A percentile compares a stretch with the other conserved stretches of the same genome.
These are phyloP conservation scores for Hemisphaericaspora lyxosophila DNA, from an alignment of 1,139 yeast genomes.

Conservation along the genomic window DNA sequence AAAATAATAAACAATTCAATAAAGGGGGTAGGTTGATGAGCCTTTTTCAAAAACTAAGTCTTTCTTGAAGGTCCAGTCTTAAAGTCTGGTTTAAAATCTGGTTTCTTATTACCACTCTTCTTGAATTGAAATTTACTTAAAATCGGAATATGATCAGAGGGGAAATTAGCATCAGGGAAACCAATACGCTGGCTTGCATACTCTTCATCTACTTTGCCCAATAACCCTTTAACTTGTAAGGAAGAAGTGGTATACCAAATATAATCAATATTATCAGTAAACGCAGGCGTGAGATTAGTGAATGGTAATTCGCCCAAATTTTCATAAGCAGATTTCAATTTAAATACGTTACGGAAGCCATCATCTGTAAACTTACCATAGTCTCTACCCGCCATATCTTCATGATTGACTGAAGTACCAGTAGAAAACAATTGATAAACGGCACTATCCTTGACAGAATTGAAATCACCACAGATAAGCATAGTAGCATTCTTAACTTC, in stretches of 20 bases:
- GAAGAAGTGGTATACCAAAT: conserved; percentile 87
- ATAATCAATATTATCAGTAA: conserved; percentile 91
- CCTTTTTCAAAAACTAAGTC: conserved; percentile 25
- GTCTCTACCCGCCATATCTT: conserved; percentile 80
- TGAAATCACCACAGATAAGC: conserved; percentile 92
- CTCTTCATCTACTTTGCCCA: conserved; percentile 80
- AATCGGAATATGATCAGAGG: conserved; percentile 91
- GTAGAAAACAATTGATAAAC: conserved; percentile 86
- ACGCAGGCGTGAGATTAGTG: conserved; percentile 90
- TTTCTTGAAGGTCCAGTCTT: conserved; percentile 52
- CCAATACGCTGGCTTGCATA: conserved; percentile 81
- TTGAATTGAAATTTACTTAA: conserved; percentile 74
- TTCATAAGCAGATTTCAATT: conserved; percentile 82
- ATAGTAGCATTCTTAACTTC: conserved; percentile 70
- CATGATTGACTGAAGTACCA: conserved; percentile 72
- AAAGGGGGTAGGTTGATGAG: neutral
- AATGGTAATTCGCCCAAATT: conserved; percentile 87
- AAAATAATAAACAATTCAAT: conserved; percentile 1
- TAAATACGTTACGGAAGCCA: conserved; percentile 80
- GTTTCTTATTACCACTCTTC: conserved; percentile 40
- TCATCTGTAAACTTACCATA: conserved; percentile 91
- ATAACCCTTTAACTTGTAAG: conserved; percentile 77
- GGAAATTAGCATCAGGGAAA: conserved; percentile 90
- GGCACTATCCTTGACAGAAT: conserved; percentile 83
- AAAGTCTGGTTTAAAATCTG: conserved; percentile 54